Conservation (phyloP, 495 filamentous ascomycete species). For the Podospora didyma region DNA sequence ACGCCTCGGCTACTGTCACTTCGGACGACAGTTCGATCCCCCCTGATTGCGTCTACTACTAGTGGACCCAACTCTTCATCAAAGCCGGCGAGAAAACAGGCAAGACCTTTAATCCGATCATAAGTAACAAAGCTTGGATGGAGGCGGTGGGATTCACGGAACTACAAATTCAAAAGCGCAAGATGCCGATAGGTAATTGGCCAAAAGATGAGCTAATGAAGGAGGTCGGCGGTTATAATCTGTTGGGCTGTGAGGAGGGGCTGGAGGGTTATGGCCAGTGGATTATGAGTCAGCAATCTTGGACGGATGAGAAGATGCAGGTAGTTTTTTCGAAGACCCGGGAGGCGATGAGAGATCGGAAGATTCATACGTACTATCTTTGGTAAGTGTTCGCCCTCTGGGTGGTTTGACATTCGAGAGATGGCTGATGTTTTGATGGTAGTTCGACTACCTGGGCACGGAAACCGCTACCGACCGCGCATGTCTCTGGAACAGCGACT, state of each 20-base stretch:
- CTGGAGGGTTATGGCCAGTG: slow-evolving; percentile 41
- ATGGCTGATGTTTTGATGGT: not conserved
- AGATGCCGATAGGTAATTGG: slow-evolving; percentile 53
- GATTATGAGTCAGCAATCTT: slow-evolving; percentile 34
- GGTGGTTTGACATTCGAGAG: not conserved
- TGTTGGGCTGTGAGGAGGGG: slow-evolving; percentile 31
- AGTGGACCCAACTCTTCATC: slow-evolving; percentile 34
- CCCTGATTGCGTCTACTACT: slow-evolving; percentile 30
- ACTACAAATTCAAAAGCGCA: slow-evolving; percentile 39
- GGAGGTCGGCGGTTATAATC: slow-evolving; percentile 29
- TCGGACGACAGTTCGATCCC: slow-evolving; percentile 38
- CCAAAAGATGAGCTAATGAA: slow-evolving; percentile 39
- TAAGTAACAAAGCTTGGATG: slow-evolving; percentile 37
- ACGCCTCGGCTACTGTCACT: slow-evolving; percentile 16
- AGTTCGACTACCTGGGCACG: not conserved
- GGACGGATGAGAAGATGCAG: slow-evolving; percentile 42
- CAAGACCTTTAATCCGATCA: slow-evolving; percentile 26
- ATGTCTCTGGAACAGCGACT: too few relatives aligned
- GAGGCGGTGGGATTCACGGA: slow-evolving; percentile 51
- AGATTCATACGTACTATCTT: slow-evolving; percentile 23
- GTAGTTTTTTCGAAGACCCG: slow-evolving; percentile 12
- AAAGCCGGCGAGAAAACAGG: slow-evolving; percentile 22
- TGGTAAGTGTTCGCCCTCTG: slow-evolving; percentile 25
- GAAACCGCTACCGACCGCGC: too few relatives aligned
- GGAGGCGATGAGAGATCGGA: slow-evolving; percentile 31